A percentile compares a stretch with the other conserved stretches of the same genome.
Conservation (phyloP, 352 stramenopile species). For the Lagenidium giganteum region DNA sequence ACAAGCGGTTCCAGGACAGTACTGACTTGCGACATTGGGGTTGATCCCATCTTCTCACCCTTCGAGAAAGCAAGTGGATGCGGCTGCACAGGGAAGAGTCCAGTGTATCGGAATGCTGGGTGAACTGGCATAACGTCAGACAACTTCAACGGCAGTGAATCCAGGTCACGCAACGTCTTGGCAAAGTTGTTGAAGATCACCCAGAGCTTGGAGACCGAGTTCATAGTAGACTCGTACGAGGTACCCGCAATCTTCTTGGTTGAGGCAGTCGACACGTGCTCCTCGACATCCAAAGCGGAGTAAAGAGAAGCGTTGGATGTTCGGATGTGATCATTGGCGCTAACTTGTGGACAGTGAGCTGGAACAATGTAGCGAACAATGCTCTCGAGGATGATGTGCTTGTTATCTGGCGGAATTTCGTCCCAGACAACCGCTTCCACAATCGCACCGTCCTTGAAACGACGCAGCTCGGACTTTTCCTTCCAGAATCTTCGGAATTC, state of each 20-base stretch:
- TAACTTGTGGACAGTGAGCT: constrained; percentile 57
- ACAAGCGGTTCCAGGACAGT: constrained; percentile 72
- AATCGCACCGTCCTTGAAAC: constrained; percentile 89
- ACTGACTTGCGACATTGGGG: constrained; percentile 55
- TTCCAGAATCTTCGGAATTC: constrained; percentile 89
- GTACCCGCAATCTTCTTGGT: constrained; percentile 37
- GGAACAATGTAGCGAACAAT: constrained; percentile 77
- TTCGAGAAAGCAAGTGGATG: constrained; percentile 86
- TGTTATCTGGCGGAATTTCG: constrained; percentile 58
- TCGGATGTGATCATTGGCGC: constrained; percentile 41
- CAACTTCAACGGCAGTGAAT: constrained; percentile 84
- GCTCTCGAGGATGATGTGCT: constrained; percentile 60
- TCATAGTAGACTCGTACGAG: constrained; percentile 74
- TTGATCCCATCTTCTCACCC: constrained; percentile 43
- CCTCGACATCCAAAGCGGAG: constrained; percentile 56
- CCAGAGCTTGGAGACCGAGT: constrained; percentile 67
- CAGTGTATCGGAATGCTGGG: constrained; percentile 82
- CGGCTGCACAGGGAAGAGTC: constrained; percentile 71
- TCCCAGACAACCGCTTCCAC: constrained; percentile 88
- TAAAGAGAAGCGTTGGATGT: constrained; percentile 75
- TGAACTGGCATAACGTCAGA: constrained; percentile 76
- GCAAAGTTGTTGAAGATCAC: constrained; percentile 79
- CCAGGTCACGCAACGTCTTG: constrained; percentile 66
- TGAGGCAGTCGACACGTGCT: constrained; percentile 20
- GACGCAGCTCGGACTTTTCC: constrained; percentile 80